Evolutionary conservation across 108 stramenopile species (phyloP), one percentile per base, ranked within the genome.

Genomic region (Fistulifera pelliculosa): DNA sequence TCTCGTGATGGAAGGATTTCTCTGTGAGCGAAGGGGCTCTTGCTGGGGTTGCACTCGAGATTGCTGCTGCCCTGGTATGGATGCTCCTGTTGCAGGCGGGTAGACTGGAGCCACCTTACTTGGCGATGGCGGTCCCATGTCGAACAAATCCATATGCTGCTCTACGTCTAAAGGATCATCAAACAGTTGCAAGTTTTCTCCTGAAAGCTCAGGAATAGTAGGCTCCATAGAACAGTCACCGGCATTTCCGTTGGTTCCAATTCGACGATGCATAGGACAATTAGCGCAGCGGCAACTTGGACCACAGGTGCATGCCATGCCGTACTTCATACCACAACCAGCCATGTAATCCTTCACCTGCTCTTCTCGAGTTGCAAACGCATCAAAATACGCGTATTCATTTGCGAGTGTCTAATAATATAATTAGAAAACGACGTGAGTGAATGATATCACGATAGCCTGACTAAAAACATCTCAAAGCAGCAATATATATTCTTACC

Each of bases 331-430:
- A 23, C 69, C 66, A 40, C 80, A 81, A 11, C 80, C 80, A 44
- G 66, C 61, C 38, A 79, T 66, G 43, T 75, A 77, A 56, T 75
- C 69, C 10, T 55, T 54, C 13, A 81, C 81, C 16, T 72, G 65
- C 21, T 70, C 39, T 38, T 74, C 77, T 16, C 79, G 57, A 49
- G 56, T 59, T 41, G 83, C 69, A 55, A 85, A 92, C 17, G 78
- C 81, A 41, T 86, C 84, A 50, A 92, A 39, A 86, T 72, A 8
- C 62, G 27, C 19, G 41, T 68, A 52, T 66, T 73, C 84, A 87
- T 87, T 80, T 87, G 90, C 3, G 77, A 75, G 63, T 92, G 90
- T 23, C 90, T 87, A 58, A 8, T 6, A 35, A 35, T n/a, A n/a
- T n/a, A n/a, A n/a, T n/a, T n/a, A n/a, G n/a, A n/a, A n/a, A n/a